Evolutionary conservation across 768 basidiomycete species (phyloP).

Genomic region (Auriscalpium orientale): DNA sequence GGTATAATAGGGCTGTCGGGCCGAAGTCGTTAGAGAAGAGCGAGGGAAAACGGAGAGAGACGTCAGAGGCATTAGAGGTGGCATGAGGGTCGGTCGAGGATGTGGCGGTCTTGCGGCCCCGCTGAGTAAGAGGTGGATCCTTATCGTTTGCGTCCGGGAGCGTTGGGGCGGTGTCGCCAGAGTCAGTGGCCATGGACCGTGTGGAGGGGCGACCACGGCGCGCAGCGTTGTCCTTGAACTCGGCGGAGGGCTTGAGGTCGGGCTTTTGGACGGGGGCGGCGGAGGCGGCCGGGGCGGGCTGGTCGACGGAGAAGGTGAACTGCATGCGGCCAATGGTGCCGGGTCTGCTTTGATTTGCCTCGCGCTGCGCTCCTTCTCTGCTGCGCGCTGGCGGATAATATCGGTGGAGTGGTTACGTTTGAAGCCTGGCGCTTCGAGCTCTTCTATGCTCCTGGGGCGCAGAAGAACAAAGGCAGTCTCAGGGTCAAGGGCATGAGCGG

Average conservation of each 20-base stretch:
- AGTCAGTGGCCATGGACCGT: conserved; percentile 27
- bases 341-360: conserved; percentile 50
- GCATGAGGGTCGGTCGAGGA: conserved; percentile 14
- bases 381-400: conserved; percentile 72
- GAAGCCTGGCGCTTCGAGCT: conserved; percentile 79
- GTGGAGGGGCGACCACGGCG: conserved; percentile 34
- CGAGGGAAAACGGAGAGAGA: conserved; percentile 59
- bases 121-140: conserved; percentile 31
- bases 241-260: conserved; percentile 55
- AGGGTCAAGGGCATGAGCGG: conserved; percentile 8
- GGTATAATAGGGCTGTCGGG: conserved; percentile 65
- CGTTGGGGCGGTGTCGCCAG: conserved; percentile 5
- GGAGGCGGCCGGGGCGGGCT: conserved; percentile 41
- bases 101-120: conserved; percentile 22
- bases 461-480: not conserved
- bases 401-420: conserved; percentile 74
- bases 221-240: conserved; percentile 46
- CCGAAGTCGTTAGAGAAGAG: conserved; percentile 72
- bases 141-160: conserved; percentile 18
- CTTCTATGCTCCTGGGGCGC: conserved; percentile 65
- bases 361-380: conserved; percentile 73
- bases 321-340: conserved; percentile 85
- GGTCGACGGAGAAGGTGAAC: conserved; percentile 82
- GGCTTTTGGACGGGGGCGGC: conserved; percentile 52
- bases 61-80: conserved; percentile 17